A percentile compares a stretch with the other conserved stretches of the same genome.
These are phyloP conservation scores for Viola pubescens DNA, from an alignment of 441 rosid genomes.

Conservation along the genomic window DNA sequence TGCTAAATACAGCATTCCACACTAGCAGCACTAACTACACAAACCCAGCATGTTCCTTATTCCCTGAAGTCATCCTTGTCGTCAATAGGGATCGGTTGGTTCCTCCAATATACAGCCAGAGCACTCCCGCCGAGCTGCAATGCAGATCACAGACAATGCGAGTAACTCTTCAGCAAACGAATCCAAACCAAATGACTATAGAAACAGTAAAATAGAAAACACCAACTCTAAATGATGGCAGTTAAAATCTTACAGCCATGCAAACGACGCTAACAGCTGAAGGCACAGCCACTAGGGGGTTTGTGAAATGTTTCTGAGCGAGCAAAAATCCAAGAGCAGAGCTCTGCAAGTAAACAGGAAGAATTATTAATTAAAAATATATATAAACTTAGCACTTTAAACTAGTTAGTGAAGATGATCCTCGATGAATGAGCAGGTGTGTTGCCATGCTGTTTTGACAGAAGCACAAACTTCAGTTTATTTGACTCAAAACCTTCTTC, in stretches of 20 bases:
- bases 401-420: background rate
- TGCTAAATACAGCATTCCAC: no score
- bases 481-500: no score
- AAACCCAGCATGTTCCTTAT: constrained; percentile 13
- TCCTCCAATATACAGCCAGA: constrained; percentile 90
- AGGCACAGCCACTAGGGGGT: constrained; percentile 93
- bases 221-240: background rate
- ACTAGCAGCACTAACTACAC: no score
- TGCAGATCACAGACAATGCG: constrained; percentile 1
- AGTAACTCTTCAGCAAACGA: background rate
- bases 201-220: background rate
- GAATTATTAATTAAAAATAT: background rate
- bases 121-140: constrained; percentile 91
- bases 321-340: constrained; percentile 93
- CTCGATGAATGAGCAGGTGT: background rate
- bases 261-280: constrained; percentile 96
- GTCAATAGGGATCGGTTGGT: constrained; percentile 53
- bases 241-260: constrained; percentile 66
- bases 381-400: background rate
- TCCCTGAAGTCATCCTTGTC: constrained; percentile 94
- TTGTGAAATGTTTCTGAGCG: constrained; percentile 85
- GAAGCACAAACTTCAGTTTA: no score
- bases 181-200: background rate
- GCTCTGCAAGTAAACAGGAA: constrained; percentile 41
- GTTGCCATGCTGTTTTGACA: no score